Base-by-base conservation (phyloP, 371 early-diverging fungal genomes). In the Smittium culicis region DNA sequence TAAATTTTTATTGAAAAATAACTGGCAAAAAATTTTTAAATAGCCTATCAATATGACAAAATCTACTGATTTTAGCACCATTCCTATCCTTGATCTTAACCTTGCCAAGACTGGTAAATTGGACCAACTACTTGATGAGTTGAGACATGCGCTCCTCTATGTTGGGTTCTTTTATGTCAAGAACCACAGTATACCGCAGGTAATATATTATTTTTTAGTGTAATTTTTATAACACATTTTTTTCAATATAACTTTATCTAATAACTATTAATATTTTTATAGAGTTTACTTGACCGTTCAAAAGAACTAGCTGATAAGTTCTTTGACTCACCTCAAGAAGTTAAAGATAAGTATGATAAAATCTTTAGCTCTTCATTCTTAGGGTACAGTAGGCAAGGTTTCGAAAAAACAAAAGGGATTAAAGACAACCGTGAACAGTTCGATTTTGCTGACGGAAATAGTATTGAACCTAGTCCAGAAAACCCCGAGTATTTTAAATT, bases 131-230 rank as follows among this genome's bases (percentile, higher is more conserved):
- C 74, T 86, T 8, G 62, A 61, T 0, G 72, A 81, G 11, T 76
- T 86, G 31, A 76, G 80, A 28, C 70, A 80, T 31, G 80, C 83
- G 1, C 77, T 84, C 64, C 77, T 79, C 27, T 70, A 81, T 34
- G 74, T 85, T 17, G 86, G 86, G 0, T 85, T 86, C 58, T 85
- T 86, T 54, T 85, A 85, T 68, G 73, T 86, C 69, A 74, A 73
- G 27, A 79, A 80, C 64, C 83, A 84, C 35, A 75, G 75, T 25
- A 71, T 86, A 29, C 61, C 80, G 0, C 57, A 59, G 31, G 60
- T 59, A 59, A 54, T 17, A 17, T 54, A 17, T 20, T 25, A 25
- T 25, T 20, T 17, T 54, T 54, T 25, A 17, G 25, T 54, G 25
- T 25, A 54, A 25, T 54, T 17, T 54, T 20, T 17, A 17, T 25